phyloP scores from a whole-genome alignment of 768 basidiomycete species.

The Pleurotus sapidus region DNA sequence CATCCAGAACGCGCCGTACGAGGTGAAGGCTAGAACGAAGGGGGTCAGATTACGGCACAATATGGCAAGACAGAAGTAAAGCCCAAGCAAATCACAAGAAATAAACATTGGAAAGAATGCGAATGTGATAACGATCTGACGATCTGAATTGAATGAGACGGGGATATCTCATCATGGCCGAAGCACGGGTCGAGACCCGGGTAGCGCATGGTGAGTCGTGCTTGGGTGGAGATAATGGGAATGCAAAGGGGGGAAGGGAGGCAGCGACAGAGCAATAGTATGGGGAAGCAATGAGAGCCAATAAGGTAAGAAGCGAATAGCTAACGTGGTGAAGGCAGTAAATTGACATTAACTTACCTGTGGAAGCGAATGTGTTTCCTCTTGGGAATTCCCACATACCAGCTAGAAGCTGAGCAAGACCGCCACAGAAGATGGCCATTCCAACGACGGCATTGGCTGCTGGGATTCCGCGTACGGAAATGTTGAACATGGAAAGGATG shows the following conservation, averaged over 20 bases:
- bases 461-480: slow-evolving; percentile 47
- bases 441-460: slow-evolving; percentile 70
- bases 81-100: background rate
- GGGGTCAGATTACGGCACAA: background rate
- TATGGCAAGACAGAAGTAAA: background rate
- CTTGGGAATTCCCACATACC: slow-evolving; percentile 77
- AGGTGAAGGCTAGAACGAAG: slow-evolving; percentile 53
- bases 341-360: slow-evolving; percentile 39
- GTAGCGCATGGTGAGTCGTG: background rate
- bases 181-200: background rate
- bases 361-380: slow-evolving; percentile 64
- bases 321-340: background rate
- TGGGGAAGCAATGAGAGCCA: background rate
- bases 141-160: background rate
- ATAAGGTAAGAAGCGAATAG: background rate
- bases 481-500: slow-evolving; percentile 75
- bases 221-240: background rate
- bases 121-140: background rate
- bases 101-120: background rate
- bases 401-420: slow-evolving; percentile 75
- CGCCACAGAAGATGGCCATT: slow-evolving; percentile 40
- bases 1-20: slow-evolving; percentile 80
- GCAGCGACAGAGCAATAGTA: background rate
- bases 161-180: background rate
- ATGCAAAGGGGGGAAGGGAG: background rate